These are phyloP conservation scores for Cercospora sp. DNA, from an alignment of 2,329 filamentous ascomycete species.

Conservation along the genomic window DNA sequence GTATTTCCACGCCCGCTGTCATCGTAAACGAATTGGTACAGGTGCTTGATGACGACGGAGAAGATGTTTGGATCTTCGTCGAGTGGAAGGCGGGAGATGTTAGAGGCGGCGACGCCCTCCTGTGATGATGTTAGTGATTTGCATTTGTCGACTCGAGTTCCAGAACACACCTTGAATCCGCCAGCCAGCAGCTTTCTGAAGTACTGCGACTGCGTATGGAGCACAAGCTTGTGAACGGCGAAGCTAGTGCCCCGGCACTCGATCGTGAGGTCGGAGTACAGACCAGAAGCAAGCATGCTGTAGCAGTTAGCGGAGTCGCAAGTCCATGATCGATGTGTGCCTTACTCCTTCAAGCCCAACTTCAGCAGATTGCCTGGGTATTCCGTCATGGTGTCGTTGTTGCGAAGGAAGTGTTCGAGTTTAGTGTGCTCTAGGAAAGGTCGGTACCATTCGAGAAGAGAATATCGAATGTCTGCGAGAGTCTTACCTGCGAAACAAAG, in stretches of 20 bases:
- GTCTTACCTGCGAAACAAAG: neutral
- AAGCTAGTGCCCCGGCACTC: constrained; percentile 43
- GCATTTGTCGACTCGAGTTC: neutral
- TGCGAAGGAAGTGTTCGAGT: neutral
- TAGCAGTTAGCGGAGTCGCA: neutral
- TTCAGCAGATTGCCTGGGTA: neutral
- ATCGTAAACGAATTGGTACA: constrained; percentile 28
- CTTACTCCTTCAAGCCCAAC: neutral
- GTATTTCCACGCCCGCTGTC: constrained; percentile 21
- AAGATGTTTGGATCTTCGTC: constrained; percentile 25
- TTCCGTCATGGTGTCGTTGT: neutral
- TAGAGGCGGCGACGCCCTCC: constrained; percentile 17
- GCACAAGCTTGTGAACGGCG: constrained; percentile 44
- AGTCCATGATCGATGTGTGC: neutral
- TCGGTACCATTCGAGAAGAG: neutral
- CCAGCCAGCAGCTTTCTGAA: constrained; percentile 43
- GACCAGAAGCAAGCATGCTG: neutral
- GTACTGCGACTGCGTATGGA: constrained; percentile 45
- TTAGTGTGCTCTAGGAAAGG: neutral
- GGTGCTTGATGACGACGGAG: constrained; percentile 22
- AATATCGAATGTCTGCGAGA: neutral
- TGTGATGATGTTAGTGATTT: constrained; percentile 3
- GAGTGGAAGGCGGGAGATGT: constrained; percentile 16
- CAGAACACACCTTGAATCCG: constrained; percentile 23
- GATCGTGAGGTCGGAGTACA: constrained; percentile 48